Evolutionary conservation across 169 alveolate species (phyloP).

Genomic region (Babesia ovata): DNA sequence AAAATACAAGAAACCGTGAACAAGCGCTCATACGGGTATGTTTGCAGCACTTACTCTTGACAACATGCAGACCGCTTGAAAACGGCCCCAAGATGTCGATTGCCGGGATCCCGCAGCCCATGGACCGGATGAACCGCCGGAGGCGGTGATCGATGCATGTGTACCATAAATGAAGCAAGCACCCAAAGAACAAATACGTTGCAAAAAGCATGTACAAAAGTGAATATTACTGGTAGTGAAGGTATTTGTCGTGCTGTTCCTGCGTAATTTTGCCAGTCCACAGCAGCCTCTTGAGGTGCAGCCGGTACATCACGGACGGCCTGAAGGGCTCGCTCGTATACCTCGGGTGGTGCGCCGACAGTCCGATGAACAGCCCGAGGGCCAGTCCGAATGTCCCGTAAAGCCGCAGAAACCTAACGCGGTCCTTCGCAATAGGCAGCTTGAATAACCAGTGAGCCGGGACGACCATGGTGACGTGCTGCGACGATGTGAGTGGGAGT

Average conservation of each 20-base stretch:
- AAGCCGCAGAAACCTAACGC: conserved; percentile 59
- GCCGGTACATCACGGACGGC: conserved; percentile 54
- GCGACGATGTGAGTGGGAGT: background rate
- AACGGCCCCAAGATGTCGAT: conserved; percentile 26
- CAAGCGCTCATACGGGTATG: conserved; percentile 23
- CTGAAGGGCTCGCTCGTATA: conserved; percentile 38
- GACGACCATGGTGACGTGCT: conserved; percentile 42
- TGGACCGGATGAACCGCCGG: conserved; percentile 25
- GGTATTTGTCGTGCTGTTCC: conserved; percentile 55
- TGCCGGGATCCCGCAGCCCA: conserved; percentile 38
- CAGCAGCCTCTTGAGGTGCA: conserved; percentile 62
- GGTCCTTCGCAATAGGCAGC: conserved; percentile 68
- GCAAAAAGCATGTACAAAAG: conserved; percentile 25
- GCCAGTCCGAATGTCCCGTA: conserved; percentile 41
- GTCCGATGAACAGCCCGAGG: conserved; percentile 52
- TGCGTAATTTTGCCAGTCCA: conserved; percentile 21
- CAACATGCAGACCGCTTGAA: conserved; percentile 16
- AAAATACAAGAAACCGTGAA: conserved; percentile 24
- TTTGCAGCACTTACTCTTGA: background rate
- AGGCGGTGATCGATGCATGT: background rate
- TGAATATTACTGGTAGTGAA: conserved; percentile 29
- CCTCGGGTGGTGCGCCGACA: conserved; percentile 46
- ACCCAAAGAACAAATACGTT: background rate
- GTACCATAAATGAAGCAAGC: background rate
- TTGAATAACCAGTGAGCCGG: conserved; percentile 66